Percentiles rank a stretch among this genome's conserved stretches.
phyloP scores from a whole-genome alignment of 2,329 filamentous ascomycete genomes.

The Beauveria pseudobassiana region DNA sequence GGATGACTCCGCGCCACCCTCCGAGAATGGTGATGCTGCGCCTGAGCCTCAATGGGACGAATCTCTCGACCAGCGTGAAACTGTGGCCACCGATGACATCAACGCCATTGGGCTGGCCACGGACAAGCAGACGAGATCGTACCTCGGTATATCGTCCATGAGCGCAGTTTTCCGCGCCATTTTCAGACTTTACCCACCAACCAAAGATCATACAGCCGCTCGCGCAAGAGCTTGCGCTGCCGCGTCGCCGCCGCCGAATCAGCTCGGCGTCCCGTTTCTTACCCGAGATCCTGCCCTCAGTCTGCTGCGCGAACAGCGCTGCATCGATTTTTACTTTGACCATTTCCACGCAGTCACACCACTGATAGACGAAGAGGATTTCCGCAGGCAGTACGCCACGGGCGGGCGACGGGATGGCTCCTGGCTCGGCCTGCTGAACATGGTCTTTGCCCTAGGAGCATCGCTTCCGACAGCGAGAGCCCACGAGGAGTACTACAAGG shows the following conservation, averaged over 20 bases:
- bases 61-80: slow-evolving; percentile 17
- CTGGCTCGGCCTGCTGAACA: slow-evolving; percentile 55
- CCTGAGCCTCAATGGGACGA: slow-evolving; percentile 24
- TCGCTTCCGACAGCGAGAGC: slow-evolving; percentile 48
- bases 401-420: slow-evolving; percentile 44
- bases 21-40: slow-evolving; percentile 21
- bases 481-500: slow-evolving; percentile 50
- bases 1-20: slow-evolving; percentile 19
- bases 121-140: slow-evolving; percentile 49
- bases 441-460: slow-evolving; percentile 54
- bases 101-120: slow-evolving; percentile 36
- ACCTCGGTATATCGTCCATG: slow-evolving; percentile 57
- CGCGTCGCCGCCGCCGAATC: slow-evolving; percentile 18
- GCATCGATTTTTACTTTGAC: slow-evolving; percentile 55
- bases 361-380: slow-evolving; percentile 51
- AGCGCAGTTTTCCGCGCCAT: slow-evolving; percentile 56
- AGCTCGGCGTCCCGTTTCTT: slow-evolving; percentile 27
- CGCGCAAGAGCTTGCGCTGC: slow-evolving; percentile 19
- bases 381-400: slow-evolving; percentile 47
- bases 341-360: slow-evolving; percentile 53
- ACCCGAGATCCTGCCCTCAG: slow-evolving; percentile 35
- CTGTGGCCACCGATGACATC: slow-evolving; percentile 24
- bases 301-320: slow-evolving; percentile 23
- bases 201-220: slow-evolving; percentile 21
- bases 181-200: slow-evolving; percentile 24